Percentiles rank a stretch among this genome's conserved stretches.
Conservation (phyloP, 805 yeast species). For the Zygotorulaspora florentina region DNA sequence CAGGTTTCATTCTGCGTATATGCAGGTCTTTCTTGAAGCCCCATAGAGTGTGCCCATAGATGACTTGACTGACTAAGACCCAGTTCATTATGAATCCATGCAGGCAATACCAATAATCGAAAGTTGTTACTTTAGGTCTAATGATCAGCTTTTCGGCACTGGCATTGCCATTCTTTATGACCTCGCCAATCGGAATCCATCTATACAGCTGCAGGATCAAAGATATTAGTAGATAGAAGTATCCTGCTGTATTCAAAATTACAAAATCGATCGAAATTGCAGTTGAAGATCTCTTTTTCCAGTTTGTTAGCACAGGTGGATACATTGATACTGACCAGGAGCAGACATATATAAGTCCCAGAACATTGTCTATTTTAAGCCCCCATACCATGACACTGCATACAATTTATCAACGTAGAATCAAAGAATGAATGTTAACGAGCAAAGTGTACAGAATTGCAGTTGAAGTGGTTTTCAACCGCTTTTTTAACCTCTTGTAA, state of each 20-base stretch:
- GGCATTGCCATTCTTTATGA: conserved; percentile 28
- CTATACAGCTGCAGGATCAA: conserved; percentile 41
- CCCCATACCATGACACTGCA: neutral
- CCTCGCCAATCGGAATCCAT: conserved; percentile 27
- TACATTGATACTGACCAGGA: conserved; percentile 49
- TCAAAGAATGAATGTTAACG: too few species aligned
- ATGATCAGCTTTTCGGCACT: conserved; percentile 5
- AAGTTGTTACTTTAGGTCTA: conserved; percentile 40
- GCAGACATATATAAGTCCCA: conserved; percentile 38
- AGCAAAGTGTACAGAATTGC: too few species aligned
- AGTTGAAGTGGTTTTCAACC: too few species aligned
- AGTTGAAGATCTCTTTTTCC: conserved; percentile 40
- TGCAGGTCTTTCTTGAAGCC: conserved; percentile 25
- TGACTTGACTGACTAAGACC: conserved; percentile 40
- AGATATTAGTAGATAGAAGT: conserved; percentile 41
- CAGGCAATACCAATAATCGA: conserved; percentile 45
- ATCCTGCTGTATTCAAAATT: conserved; percentile 45
- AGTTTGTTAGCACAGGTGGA: conserved; percentile 44
- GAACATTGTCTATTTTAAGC: conserved; percentile 17
- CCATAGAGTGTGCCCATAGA: conserved; percentile 37
- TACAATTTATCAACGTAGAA: neutral
- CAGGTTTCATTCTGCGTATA: conserved; percentile 25
- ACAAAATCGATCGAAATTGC: conserved; percentile 49
- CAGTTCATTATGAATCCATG: conserved; percentile 45
- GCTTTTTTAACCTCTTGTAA: too few species aligned